Evolutionary conservation across 305 asterid species (phyloP).

Genomic region (Fraxinus greggii): DNA sequence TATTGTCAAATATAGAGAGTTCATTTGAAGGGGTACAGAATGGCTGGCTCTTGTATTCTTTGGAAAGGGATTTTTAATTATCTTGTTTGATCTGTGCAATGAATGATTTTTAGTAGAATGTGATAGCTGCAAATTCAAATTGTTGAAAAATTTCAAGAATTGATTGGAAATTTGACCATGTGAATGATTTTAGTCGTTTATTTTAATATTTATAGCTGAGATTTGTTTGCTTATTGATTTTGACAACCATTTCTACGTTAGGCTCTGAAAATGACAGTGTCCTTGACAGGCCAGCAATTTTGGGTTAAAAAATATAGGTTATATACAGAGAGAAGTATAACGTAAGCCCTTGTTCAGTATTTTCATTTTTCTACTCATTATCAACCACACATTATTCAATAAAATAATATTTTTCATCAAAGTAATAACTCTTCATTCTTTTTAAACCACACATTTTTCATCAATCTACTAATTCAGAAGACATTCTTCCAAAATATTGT

Average conservation of each 20-base stretch:
- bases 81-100: conserved; percentile 40
- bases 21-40: conserved; percentile 20
- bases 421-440: too few species aligned
- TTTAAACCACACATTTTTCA: too few species aligned
- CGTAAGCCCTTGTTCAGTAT: too few species aligned
- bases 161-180: conserved; percentile 30
- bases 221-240: neutral
- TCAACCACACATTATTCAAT: too few species aligned
- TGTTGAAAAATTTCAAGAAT: conserved; percentile 32
- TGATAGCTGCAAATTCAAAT: conserved; percentile 27
- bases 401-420: too few species aligned
- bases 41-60: conserved; percentile 32
- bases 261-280: neutral
- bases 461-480: too few species aligned
- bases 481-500: too few species aligned
- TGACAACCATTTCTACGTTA: neutral
- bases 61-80: conserved; percentile 31
- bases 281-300: neutral
- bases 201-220: neutral
- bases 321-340: neutral
- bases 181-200: conserved; percentile 13
- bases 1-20: conserved; percentile 7
- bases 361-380: too few species aligned
- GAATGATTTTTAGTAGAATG: conserved; percentile 32
- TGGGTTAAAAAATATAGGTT: neutral